Conservation (phyloP, 306 rosid species). For the Dalbergia cultrata region DNA sequence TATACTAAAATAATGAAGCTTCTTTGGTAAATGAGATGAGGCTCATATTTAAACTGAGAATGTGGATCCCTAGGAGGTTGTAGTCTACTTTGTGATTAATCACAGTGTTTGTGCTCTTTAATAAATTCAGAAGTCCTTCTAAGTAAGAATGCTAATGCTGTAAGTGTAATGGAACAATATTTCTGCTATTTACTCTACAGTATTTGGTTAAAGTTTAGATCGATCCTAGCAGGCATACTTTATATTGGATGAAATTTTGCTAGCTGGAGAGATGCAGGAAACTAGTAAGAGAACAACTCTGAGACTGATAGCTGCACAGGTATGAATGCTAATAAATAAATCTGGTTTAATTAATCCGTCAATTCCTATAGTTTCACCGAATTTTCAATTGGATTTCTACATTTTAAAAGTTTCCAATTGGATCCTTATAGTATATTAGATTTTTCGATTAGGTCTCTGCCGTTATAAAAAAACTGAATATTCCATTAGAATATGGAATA, state of each 20-base stretch:
- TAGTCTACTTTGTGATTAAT: neutral
- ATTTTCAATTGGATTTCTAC: too few species aligned
- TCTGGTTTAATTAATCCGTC: too few species aligned
- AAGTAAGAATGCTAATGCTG: neutral
- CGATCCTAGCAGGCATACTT: conserved; percentile 73
- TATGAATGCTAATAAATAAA: conserved; percentile 36
- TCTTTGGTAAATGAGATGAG: neutral
- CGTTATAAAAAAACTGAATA: too few species aligned
- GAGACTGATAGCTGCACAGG: conserved; percentile 86
- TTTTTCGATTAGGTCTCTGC: too few species aligned
- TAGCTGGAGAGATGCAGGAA: conserved; percentile 86
- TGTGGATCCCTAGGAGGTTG: neutral
- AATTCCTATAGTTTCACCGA: too few species aligned
- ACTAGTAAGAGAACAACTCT: conserved; percentile 86
- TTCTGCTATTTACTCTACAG: neutral
- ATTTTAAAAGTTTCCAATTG: too few species aligned
- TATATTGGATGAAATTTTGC: conserved; percentile 83
- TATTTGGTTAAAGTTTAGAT: neutral
- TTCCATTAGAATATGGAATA: too few species aligned
- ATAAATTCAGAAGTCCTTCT: neutral
- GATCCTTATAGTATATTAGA: too few species aligned
- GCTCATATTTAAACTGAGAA: neutral
- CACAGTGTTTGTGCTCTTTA: neutral
- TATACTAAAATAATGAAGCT: neutral
- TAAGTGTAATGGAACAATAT: neutral